phyloP scores from a whole-genome alignment of 331 rosid species.

The Stylosanthes scabra region DNA sequence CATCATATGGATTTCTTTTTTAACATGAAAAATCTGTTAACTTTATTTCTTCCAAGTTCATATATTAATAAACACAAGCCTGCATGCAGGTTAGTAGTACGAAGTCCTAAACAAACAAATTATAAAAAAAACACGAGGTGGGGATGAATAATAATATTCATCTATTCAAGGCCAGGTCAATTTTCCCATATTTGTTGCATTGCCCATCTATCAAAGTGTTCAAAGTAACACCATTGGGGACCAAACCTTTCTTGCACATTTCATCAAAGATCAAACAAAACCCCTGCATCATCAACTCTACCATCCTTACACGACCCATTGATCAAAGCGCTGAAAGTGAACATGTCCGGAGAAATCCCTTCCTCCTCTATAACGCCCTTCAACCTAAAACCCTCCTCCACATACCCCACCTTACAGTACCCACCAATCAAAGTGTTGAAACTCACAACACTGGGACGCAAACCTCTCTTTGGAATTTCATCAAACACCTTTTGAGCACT shows the following conservation, averaged over 20 bases:
- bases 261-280: conserved; percentile 78
- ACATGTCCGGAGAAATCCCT: conserved; percentile 68
- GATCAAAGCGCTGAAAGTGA: conserved; percentile 77
- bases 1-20: no score
- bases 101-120: no score
- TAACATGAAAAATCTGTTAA: no score
- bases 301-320: conserved; percentile 70
- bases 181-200: conserved; percentile 65
- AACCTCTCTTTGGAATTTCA: conserved; percentile 71
- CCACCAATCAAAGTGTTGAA: conserved; percentile 91
- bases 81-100: no score
- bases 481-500: conserved; percentile 67
- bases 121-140: no score
- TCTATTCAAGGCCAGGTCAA: conserved; percentile 70
- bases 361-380: conserved; percentile 75
- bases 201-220: conserved; percentile 84
- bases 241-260: conserved; percentile 70
- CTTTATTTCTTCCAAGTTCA: no score
- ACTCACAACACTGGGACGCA: conserved; percentile 75
- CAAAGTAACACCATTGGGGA: conserved; percentile 69
- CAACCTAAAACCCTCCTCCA: conserved; percentile 69
- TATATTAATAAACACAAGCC: no score
- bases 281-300: conserved; percentile 62
- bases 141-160: no score
- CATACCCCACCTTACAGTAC: conserved; percentile 56